Conservation (phyloP, 1,284 basidiomycete species). For the Puccinia coronata region DNA sequence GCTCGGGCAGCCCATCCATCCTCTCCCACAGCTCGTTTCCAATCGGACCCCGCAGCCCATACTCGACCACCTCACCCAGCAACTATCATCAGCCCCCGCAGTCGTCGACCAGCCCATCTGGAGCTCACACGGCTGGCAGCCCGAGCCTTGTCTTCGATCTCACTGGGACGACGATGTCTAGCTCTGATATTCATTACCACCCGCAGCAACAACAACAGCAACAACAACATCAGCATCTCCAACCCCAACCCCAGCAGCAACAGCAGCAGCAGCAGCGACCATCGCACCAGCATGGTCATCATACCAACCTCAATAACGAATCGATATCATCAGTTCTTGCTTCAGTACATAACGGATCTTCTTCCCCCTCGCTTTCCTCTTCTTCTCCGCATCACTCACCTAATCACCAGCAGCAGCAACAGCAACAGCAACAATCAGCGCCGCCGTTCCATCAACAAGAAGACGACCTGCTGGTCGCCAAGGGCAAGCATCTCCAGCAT, state of each 20-base stretch:
- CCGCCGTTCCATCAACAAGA: neutral
- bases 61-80: slow-evolving; percentile 24
- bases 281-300: slow-evolving; percentile 12
- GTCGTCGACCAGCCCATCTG: slow-evolving; percentile 3
- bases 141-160: slow-evolving; percentile 29
- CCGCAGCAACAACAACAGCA: slow-evolving; percentile 26
- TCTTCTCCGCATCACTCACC: neutral
- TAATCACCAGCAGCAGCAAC: neutral
- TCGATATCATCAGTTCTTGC: slow-evolving; percentile 30
- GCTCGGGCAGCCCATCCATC: slow-evolving; percentile 43
- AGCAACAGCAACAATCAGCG: neutral
- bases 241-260: slow-evolving; percentile 5
- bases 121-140: slow-evolving; percentile 15
- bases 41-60: slow-evolving; percentile 19
- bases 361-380: slow-evolving; percentile 19
- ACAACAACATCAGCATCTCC: slow-evolving; percentile 17
- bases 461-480: neutral
- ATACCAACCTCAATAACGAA: slow-evolving; percentile 4
- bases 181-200: neutral
- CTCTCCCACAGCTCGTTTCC: slow-evolving; percentile 35
- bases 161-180: neutral
- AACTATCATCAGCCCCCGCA: slow-evolving; percentile 26
- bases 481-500: neutral
- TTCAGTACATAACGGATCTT: slow-evolving; percentile 26
- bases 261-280: neutral